phyloP scores from a whole-genome alignment of 495 filamentous ascomycete species.

The Talaromyces stipitatus region DNA sequence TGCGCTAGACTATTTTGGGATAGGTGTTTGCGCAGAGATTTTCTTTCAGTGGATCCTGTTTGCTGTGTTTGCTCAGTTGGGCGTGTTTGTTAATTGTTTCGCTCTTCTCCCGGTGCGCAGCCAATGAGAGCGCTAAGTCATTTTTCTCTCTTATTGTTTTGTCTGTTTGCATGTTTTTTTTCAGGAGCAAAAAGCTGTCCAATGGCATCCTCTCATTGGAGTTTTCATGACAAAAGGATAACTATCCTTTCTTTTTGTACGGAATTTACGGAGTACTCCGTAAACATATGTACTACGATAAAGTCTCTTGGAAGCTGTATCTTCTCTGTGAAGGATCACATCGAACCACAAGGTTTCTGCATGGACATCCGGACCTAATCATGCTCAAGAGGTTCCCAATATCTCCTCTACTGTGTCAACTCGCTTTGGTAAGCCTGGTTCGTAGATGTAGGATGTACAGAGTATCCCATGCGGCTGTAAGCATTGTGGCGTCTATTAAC shows the following conservation, averaged over 20 bases:
- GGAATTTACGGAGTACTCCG: too few relatives aligned
- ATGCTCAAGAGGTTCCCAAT: too few relatives aligned
- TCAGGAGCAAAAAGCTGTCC: neutral
- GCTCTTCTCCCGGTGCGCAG: neutral
- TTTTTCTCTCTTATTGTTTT: neutral
- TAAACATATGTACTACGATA: too few relatives aligned
- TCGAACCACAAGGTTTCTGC: too few relatives aligned
- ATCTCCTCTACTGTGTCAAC: too few relatives aligned
- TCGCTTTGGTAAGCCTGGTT: too few relatives aligned
- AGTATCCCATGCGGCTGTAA: too few relatives aligned
- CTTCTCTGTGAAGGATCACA: too few relatives aligned
- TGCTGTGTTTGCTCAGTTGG: neutral
- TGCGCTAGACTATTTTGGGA: neutral
- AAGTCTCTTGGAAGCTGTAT: too few relatives aligned
- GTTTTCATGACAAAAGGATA: neutral
- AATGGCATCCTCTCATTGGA: too few relatives aligned
- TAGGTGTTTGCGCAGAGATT: neutral
- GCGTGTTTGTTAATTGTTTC: neutral
- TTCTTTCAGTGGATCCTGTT: neutral
- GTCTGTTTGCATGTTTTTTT: neutral
- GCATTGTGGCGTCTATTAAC: neutral
- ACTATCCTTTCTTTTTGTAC: neutral
- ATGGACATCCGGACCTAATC: too few relatives aligned
- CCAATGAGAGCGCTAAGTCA: neutral
- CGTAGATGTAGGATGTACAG: too few relatives aligned